Evolutionary conservation across 2,329 filamentous ascomycete species (phyloP), one percentile per base, ranked within the genome.

Genomic region (Fusarium staphyleae): DNA sequence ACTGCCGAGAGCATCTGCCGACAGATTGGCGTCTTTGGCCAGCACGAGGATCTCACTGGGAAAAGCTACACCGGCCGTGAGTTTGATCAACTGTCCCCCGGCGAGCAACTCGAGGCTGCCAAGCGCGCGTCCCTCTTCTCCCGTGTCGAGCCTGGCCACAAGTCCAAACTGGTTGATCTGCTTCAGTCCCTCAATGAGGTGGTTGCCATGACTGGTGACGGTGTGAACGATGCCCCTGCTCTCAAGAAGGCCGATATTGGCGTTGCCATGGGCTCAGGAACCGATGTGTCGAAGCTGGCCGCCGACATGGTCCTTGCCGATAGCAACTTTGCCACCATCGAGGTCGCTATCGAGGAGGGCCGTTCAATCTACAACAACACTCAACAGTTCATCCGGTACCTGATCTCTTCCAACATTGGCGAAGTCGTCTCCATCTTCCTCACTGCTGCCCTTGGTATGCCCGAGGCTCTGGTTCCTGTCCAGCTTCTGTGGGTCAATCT

Each of bases 351-450:
- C 60, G 95, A 99, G 74, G 95, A 99, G 77, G 95, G 95, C 47
- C 89, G 95, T 59, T 93, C 93, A 60, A 99, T 99, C 77, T 99
- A 97, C 84, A 98, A 95, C 87, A 99, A 99, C 82, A 99, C 95
- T 5, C 95, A 99, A 73, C 95, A 99, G 74, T 99, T 99, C 77
- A 99, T 99, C 77, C 91, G 96, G 42, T 99, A 99, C 74, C 84
- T 99, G 57, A 99, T 99, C 74, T 98, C 93, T 8, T 98, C 93
- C 61, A 99, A 99, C 79, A 99, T 99, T 64, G 96, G 95, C 68
- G 95, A 99, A 75, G 95, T 99, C 29, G 95, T 99, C 29, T 98
- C 95, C 9, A 99, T 99, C 75, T 99, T 99, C 83, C 77, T 99
- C 67, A 99, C 95, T 11, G 95, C 95, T 19, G 95, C 95, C 12